A percentile compares a stretch with the other conserved stretches of the same genome.
Conservation (phyloP, 805 yeast genomes). For the Huiozyma naganishii region DNA sequence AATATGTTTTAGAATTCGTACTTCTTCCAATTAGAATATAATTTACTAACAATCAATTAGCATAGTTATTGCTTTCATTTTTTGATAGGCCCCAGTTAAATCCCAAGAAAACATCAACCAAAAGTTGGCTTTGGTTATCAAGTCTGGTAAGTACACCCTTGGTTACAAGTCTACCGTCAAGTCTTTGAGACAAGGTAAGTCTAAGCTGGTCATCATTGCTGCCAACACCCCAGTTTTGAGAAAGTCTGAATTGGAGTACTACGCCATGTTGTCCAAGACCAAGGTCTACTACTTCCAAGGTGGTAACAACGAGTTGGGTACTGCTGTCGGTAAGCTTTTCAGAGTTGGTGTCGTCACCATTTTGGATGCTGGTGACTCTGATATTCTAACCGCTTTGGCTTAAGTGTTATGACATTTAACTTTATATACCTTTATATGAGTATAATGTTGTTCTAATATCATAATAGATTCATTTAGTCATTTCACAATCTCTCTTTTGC, state of each 20-base stretch:
- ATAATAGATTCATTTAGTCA: too few species aligned
- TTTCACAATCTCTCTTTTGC: too few species aligned
- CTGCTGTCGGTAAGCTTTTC: conserved; percentile 99
- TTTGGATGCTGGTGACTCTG: conserved; percentile 99
- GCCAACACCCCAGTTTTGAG: conserved; percentile 99
- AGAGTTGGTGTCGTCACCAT: conserved; percentile 96
- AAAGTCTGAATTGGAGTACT: conserved; percentile 99
- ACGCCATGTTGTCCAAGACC: conserved; percentile 99
- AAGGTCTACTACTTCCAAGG: conserved; percentile 97
- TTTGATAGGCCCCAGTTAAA: conserved; percentile 79
- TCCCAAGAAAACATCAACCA: conserved; percentile 91
- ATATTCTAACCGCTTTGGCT: conserved; percentile 67
- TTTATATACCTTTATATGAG: neutral
- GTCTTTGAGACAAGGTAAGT: conserved; percentile 97
- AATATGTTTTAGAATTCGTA: neutral
- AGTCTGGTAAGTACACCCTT: conserved; percentile 99
- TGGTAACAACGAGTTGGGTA: conserved; percentile 99
- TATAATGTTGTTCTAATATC: neutral
- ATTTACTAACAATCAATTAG: conserved; percentile 6
- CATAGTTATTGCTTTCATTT: conserved; percentile 13
- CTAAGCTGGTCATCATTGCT: conserved; percentile 95
- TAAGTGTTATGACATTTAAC: conserved; percentile 15
- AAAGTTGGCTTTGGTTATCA: conserved; percentile 94
- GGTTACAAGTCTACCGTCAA: conserved; percentile 99
- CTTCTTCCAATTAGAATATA: neutral